Percentiles rank a stretch among this genome's conserved stretches.
These are phyloP conservation scores for Euphorbia corollata DNA, from an alignment of 441 rosid genomes.

Conservation along the genomic window DNA sequence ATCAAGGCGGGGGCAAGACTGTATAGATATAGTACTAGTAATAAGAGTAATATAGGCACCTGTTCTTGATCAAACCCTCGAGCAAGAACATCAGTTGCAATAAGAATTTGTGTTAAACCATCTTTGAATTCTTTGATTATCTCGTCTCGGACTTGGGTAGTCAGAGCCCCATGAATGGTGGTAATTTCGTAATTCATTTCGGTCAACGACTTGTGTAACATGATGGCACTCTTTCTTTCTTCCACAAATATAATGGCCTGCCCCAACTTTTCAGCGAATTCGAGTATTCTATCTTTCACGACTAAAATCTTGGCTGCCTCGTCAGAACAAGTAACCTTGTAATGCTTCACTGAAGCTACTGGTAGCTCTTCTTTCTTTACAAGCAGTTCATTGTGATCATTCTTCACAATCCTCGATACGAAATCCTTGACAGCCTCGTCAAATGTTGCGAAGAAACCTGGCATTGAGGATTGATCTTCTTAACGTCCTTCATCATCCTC, in stretches of 20 bases:
- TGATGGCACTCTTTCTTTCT: conserved; percentile 50
- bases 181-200: conserved; percentile 77
- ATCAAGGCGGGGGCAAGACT: not conserved
- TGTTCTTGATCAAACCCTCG: conserved; percentile 94
- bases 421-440: conserved; percentile 73
- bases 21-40: not conserved
- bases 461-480: conserved; percentile 41
- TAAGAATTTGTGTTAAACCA: conserved; percentile 82
- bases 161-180: conserved; percentile 65
- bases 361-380: conserved; percentile 85
- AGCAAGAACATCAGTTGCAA: conserved; percentile 83
- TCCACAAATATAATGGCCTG: conserved; percentile 81
- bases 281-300: conserved; percentile 76
- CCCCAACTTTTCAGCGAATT: conserved; percentile 73
- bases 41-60: conserved; percentile 26
- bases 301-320: conserved; percentile 63
- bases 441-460: conserved; percentile 99
- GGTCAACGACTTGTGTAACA: conserved; percentile 53
- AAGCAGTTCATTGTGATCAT: conserved; percentile 69
- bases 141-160: conserved; percentile 62
- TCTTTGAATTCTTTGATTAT: conserved; percentile 84
- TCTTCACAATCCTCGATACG: conserved; percentile 47
- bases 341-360: conserved; percentile 80
- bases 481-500: conserved; percentile 76
- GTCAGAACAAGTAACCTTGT: conserved; percentile 69